phyloP scores from a whole-genome alignment of 1,139 yeast genomes.

The Pichia sp. region DNA sequence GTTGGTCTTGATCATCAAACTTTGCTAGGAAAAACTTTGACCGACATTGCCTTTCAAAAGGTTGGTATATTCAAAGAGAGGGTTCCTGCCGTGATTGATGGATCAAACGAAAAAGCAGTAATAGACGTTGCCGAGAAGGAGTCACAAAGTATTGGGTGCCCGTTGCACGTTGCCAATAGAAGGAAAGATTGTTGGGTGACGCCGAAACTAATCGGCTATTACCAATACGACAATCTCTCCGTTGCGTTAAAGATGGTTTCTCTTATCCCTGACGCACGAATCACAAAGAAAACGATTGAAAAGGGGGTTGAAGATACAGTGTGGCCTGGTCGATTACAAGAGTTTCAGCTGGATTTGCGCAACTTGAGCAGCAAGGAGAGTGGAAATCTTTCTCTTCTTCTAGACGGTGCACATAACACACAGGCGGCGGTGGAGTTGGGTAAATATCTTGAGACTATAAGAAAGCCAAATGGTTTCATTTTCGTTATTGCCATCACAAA shows the following conservation, averaged over 20 bases:
- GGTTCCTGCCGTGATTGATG: constrained; percentile 69
- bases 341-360: constrained; percentile 24
- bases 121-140: constrained; percentile 40
- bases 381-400: constrained; percentile 13
- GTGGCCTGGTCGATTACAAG: constrained; percentile 68
- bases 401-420: constrained; percentile 94
- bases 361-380: not conserved
- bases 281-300: constrained; percentile 36
- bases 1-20: constrained; percentile 82
- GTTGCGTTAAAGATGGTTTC: constrained; percentile 63
- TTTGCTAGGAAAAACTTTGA: constrained; percentile 62
- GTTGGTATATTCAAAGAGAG: constrained; percentile 73
- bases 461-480: constrained; percentile 40
- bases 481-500: constrained; percentile 72
- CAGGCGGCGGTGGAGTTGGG: constrained; percentile 73
- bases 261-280: constrained; percentile 18
- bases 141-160: constrained; percentile 21
- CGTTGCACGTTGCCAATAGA: constrained; percentile 15
- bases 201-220: constrained; percentile 66
- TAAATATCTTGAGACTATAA: constrained; percentile 36
- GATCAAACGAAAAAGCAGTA: constrained; percentile 53
- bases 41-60: constrained; percentile 67
- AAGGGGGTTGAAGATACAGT: constrained; percentile 49
- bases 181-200: constrained; percentile 8
- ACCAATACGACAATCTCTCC: constrained; percentile 67